These are phyloP conservation scores for Nakaseomyces nivariensis DNA, from an alignment of 1,139 yeast species.

Conservation along the genomic window DNA sequence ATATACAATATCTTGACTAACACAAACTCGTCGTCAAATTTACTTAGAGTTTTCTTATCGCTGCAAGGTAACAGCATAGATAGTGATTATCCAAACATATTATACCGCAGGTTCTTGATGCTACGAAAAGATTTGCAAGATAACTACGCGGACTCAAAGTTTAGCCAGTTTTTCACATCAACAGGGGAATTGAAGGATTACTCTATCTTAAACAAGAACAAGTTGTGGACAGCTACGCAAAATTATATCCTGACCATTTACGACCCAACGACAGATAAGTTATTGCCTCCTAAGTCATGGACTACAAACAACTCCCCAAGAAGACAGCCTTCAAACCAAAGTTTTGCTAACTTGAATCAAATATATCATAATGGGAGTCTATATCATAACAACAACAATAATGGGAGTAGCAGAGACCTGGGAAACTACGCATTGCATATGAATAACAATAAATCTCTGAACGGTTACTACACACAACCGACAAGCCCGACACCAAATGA, in stretches of 20 bases:
- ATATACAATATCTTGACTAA: neutral
- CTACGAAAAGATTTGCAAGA: neutral
- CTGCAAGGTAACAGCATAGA: neutral
- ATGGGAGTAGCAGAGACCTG: neutral
- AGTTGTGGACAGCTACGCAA: neutral
- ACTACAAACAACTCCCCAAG: constrained; percentile 2
- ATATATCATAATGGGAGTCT: neutral
- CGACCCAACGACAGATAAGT: neutral
- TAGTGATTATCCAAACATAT: neutral
- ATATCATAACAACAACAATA: neutral
- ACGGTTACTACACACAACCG: constrained; percentile 4
- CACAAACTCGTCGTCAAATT: neutral
- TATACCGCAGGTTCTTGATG: neutral
- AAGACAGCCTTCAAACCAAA: neutral
- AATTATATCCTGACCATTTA: constrained; percentile 1
- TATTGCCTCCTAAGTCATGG: neutral
- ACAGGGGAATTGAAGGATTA: neutral
- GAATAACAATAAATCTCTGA: constrained; percentile 1
- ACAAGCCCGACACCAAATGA: constrained; percentile 4
- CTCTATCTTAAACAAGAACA: neutral
- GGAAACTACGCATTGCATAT: neutral
- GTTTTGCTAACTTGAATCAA: neutral
- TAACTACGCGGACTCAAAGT: neutral
- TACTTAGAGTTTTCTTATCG: neutral
- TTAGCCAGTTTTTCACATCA: neutral